Conservation (phyloP, 306 rosid genomes). For the Argentina anserina region DNA sequence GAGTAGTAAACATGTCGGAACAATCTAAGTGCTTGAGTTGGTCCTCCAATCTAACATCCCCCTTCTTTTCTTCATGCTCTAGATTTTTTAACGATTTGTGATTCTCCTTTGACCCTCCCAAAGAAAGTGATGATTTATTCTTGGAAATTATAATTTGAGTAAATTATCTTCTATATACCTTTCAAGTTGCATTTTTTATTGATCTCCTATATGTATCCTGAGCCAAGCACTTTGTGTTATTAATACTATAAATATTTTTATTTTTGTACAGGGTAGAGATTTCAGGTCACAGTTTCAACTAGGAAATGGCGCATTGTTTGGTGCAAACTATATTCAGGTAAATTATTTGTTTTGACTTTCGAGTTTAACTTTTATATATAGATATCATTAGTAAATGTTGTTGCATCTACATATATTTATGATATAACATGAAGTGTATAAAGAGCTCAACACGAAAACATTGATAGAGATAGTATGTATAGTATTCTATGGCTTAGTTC, state of each 20-base stretch:
- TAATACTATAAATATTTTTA: neutral
- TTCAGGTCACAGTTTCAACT: constrained; percentile 82
- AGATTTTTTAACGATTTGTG: too few relatives aligned
- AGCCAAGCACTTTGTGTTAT: neutral
- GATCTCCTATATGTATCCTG: neutral
- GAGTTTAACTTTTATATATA: neutral
- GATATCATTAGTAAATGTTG: neutral
- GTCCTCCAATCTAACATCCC: too few relatives aligned
- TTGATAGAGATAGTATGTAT: neutral
- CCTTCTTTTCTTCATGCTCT: too few relatives aligned
- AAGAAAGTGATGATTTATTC: neutral
- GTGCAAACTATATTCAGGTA: constrained; percentile 97
- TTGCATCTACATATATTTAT: neutral
- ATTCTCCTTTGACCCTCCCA: neutral
- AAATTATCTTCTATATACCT: neutral
- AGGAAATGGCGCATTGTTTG: constrained; percentile 93
- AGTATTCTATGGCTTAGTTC: neutral
- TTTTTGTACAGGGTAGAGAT: constrained; percentile 69
- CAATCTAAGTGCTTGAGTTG: too few relatives aligned
- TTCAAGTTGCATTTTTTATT: neutral
- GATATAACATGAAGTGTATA: neutral
- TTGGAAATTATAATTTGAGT: neutral
- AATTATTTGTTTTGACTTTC: neutral
- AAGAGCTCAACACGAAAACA: neutral
- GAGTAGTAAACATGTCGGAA: too few relatives aligned